Base-by-base conservation (phyloP, 768 basidiomycete species). In the Lactifluus pinguis region DNA sequence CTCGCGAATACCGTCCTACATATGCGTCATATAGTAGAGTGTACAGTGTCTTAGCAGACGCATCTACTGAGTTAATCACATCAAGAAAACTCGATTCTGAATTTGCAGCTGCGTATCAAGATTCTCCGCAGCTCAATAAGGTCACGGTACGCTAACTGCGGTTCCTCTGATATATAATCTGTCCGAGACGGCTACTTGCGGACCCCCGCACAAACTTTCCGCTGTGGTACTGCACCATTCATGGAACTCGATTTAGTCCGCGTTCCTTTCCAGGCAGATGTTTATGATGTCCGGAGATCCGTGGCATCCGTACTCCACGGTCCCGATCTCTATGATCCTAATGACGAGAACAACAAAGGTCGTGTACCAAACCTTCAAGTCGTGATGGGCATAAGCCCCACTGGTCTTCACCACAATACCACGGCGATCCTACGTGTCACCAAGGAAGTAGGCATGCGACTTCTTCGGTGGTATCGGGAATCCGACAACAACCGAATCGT, bases 221-320 rank as follows among this genome's bases (percentile, higher is more conserved):
- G 6, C 21, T 14, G 13, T 39, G 13, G 38, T 39, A 14, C 19
- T 10, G 5, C 15, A 5, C 11, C 38, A 5, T 2, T n/a, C 17
- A 78, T 79, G 78, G 77, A 78, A 44, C 67, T 79, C 54, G 64
- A 68, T 17, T 66, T 79, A 65, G 15, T 67, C 70, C 29, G 60
- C 25, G 25, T 79, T 6, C 60, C 69, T 17, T 71, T 66, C 60
- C 72, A 75, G 14, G 78, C 77, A 3, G 79, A 76, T 57, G 67
- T 77, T 49, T 86, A 79, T 76, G 79, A 80, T 39, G 76, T 89
- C n/a, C 84, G 79, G 21, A 77, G 81, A 41, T 74, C 71, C 7
- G 75, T 92, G 50, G 81, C 82, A 1, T 56, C 65, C 5, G 74
- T 85, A 41, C 71, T 92, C 0, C 89, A 90, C 63, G 76, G 78